phyloP scores from a whole-genome alignment of 2,329 filamentous ascomycete genomes.

The Pyricularia sp. region DNA sequence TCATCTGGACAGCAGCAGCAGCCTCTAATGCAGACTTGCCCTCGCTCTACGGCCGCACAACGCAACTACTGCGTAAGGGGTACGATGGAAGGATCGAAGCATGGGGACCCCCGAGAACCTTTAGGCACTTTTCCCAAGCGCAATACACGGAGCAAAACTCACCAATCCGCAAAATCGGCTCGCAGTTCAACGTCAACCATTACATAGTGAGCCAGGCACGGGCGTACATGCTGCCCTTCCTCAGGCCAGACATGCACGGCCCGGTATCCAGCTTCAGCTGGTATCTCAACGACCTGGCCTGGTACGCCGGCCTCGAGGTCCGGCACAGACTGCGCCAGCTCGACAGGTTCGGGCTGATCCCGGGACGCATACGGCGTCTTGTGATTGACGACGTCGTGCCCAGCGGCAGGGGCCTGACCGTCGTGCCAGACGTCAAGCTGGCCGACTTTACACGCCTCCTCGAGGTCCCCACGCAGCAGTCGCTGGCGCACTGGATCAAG shows the following conservation, averaged over 20 bases:
- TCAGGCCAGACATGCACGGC: constrained; percentile 72
- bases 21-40: constrained; percentile 63
- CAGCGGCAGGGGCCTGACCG: constrained; percentile 41
- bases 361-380: constrained; percentile 61
- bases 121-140: constrained; percentile 59
- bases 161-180: constrained; percentile 60
- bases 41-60: constrained; percentile 55
- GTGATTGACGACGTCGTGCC: constrained; percentile 77
- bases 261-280: constrained; percentile 59
- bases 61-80: constrained; percentile 61
- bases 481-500: constrained; percentile 75
- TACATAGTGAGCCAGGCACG: constrained; percentile 90
- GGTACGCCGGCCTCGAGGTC: constrained; percentile 46
- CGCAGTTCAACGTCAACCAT: constrained; percentile 89
- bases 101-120: constrained; percentile 58
- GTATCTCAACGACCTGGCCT: constrained; percentile 34
- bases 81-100: constrained; percentile 60
- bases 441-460: constrained; percentile 69
- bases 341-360: constrained; percentile 66
- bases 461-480: constrained; percentile 70
- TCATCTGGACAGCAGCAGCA: constrained; percentile 73
- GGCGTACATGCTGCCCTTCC: constrained; percentile 80
- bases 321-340: constrained; percentile 73
- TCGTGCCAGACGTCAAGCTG: constrained; percentile 70
- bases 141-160: constrained; percentile 57